These are phyloP conservation scores for Corymbia calophylla DNA, from an alignment of 441 rosid species.

Conservation along the genomic window DNA sequence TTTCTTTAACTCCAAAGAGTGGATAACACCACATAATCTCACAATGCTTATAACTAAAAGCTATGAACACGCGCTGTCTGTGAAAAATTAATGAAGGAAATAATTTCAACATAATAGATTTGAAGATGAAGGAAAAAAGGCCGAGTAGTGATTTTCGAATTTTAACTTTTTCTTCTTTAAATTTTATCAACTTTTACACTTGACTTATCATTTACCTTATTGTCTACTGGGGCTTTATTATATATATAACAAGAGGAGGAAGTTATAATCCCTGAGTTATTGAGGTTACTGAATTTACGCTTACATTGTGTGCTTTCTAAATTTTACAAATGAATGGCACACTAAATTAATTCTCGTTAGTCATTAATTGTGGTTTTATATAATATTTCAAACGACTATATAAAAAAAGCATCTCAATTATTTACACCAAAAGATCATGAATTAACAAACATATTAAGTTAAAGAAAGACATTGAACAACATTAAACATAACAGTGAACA, in stretches of 20 bases:
- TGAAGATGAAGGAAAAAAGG: background rate
- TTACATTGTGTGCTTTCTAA: background rate
- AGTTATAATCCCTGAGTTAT: background rate
- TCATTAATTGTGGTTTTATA: background rate
- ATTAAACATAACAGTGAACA: background rate
- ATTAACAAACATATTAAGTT: background rate
- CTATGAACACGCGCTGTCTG: accelerated
- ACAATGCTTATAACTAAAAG: background rate
- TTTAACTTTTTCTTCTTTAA: background rate
- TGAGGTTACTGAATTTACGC: background rate
- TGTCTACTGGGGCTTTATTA: accelerated
- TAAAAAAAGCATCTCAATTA: background rate
- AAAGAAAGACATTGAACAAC: background rate
- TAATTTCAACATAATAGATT: background rate
- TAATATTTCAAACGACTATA: background rate
- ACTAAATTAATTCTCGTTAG: background rate
- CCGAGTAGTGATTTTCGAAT: background rate
- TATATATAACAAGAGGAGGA: too few species aligned
- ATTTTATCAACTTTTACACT: background rate
- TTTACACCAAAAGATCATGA: background rate
- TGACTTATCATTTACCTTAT: background rate
- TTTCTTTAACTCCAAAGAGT: too few species aligned
- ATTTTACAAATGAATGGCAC: background rate
- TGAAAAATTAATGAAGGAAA: background rate
- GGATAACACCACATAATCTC: background rate